These are phyloP conservation scores for Emericellopsis terricola DNA, from an alignment of 495 filamentous ascomycete genomes.

Conservation along the genomic window DNA sequence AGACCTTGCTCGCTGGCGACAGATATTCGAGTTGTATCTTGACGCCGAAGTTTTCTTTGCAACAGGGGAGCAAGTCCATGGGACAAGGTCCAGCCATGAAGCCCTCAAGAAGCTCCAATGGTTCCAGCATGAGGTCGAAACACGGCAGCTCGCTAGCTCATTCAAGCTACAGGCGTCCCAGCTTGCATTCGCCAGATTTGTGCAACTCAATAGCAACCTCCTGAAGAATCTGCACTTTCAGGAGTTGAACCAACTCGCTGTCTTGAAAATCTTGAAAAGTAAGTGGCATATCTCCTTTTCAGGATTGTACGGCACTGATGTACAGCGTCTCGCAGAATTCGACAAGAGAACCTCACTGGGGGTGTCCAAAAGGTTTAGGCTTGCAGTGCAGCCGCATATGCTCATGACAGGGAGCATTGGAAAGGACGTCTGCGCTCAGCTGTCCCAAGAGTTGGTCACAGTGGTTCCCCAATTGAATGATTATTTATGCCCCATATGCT, in stretches of 20 bases:
- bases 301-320: slow-evolving; percentile 1
- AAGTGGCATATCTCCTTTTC: slow-evolving; percentile 6
- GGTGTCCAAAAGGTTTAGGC: slow-evolving; percentile 32
- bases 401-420: slow-evolving; percentile 40
- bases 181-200: slow-evolving; percentile 38
- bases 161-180: slow-evolving; percentile 41
- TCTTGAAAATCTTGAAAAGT: slow-evolving; percentile 68
- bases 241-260: slow-evolving; percentile 49
- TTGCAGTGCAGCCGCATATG: slow-evolving; percentile 24
- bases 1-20: slow-evolving; percentile 55
- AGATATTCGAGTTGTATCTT: slow-evolving; percentile 53
- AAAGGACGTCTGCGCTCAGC: slow-evolving; percentile 44
- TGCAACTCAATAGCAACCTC: slow-evolving; percentile 44
- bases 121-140: slow-evolving; percentile 38
- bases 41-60: slow-evolving; percentile 60
- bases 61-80: slow-evolving; percentile 38
- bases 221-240: slow-evolving; percentile 53
- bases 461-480: slow-evolving; percentile 55
- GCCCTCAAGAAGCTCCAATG: slow-evolving; percentile 36
- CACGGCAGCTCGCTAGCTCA: slow-evolving; percentile 27
- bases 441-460: slow-evolving; percentile 42
- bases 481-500: slow-evolving; percentile 60
- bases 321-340: slow-evolving; percentile 41
- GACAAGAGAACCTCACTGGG: slow-evolving; percentile 58
- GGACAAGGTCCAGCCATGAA: slow-evolving; percentile 31